A percentile compares a stretch with the other conserved stretches of the same genome.
phyloP scores from a whole-genome alignment of 345 rosid species.

The Camelina sativa region DNA sequence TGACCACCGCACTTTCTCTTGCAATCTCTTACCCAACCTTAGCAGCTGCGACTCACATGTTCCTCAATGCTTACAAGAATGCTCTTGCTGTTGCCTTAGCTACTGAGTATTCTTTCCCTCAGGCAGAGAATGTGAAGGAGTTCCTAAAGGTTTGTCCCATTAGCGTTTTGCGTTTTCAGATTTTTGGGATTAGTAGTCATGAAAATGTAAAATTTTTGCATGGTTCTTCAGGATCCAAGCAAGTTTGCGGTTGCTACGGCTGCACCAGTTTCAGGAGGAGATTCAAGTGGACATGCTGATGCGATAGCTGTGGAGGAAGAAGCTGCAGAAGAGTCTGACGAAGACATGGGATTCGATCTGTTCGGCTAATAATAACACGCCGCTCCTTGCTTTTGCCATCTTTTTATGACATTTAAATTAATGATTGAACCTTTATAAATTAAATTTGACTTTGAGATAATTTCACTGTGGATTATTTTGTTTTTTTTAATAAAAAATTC shows the following conservation, averaged over 20 bases:
- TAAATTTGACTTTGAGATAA: background rate
- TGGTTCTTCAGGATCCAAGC: slow-evolving; percentile 75
- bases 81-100: slow-evolving; percentile 69
- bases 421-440: background rate
- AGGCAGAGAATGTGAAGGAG: slow-evolving; percentile 87
- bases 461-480: slow-evolving; percentile 15
- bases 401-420: too few relatives aligned
- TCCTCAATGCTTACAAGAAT: slow-evolving; percentile 89
- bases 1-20: slow-evolving; percentile 69
- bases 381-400: background rate
- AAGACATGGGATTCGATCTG: slow-evolving; percentile 83
- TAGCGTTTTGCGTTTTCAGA: background rate
- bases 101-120: slow-evolving; percentile 77
- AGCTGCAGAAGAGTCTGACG: slow-evolving; percentile 87
- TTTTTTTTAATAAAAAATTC: background rate
- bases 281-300: slow-evolving; percentile 44
- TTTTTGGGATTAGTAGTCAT: background rate
- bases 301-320: slow-evolving; percentile 71
- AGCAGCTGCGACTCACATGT: slow-evolving; percentile 94
- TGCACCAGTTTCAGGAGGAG: slow-evolving; percentile 41
- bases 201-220: background rate
- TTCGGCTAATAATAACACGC: slow-evolving; percentile 52
- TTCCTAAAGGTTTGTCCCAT: slow-evolving; percentile 58
- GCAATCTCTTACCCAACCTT: slow-evolving; percentile 87
- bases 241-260: slow-evolving; percentile 69